Evolutionary conservation across 352 stramenopile species (phyloP).

Genomic region (Sclerospora graminicola): DNA sequence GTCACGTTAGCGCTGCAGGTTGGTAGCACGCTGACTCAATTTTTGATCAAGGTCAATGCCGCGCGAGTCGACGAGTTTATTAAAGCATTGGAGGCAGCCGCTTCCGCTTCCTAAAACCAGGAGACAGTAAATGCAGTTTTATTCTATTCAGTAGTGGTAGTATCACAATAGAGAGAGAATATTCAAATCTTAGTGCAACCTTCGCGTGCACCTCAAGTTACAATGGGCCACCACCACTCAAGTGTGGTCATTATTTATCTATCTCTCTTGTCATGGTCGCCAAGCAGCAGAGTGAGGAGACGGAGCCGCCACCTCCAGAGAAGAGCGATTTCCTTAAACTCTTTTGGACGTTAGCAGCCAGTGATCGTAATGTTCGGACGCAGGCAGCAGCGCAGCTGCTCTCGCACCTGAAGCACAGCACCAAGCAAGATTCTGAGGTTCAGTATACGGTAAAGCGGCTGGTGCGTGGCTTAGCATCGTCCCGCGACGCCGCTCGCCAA

Average conservation of each 20-base stretch:
- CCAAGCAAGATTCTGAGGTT: conserved; percentile 37
- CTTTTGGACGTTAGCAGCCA: conserved; percentile 81
- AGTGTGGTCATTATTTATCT: conserved; percentile 16
- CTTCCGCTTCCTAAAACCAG: not conserved
- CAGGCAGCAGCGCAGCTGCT: conserved; percentile 53
- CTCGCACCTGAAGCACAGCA: conserved; percentile 26
- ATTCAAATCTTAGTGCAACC: conserved; percentile 3
- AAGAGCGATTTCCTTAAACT: conserved; percentile 81
- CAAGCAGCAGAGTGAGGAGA: conserved; percentile 21
- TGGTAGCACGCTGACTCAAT: conserved; percentile 45
- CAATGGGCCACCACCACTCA: conserved; percentile 24
- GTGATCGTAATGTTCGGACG: conserved; percentile 43
- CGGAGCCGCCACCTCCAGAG: conserved; percentile 8
- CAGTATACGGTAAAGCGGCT: conserved; percentile 88
- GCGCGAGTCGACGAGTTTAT: conserved; percentile 58
- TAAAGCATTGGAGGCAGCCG: conserved; percentile 32
- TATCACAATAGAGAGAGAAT: too few species aligned
- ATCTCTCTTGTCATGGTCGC: conserved; percentile 23
- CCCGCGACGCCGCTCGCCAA: conserved; percentile 79
- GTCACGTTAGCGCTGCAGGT: conserved; percentile 57
- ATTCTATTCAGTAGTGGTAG: too few species aligned
- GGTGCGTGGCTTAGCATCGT: conserved; percentile 84
- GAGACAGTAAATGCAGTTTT: too few species aligned
- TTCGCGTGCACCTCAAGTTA: conserved; percentile 1
- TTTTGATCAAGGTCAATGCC: conserved; percentile 67